These are phyloP conservation scores for Fraxinus sp. DNA, from an alignment of 305 asterid species.

Conservation along the genomic window DNA sequence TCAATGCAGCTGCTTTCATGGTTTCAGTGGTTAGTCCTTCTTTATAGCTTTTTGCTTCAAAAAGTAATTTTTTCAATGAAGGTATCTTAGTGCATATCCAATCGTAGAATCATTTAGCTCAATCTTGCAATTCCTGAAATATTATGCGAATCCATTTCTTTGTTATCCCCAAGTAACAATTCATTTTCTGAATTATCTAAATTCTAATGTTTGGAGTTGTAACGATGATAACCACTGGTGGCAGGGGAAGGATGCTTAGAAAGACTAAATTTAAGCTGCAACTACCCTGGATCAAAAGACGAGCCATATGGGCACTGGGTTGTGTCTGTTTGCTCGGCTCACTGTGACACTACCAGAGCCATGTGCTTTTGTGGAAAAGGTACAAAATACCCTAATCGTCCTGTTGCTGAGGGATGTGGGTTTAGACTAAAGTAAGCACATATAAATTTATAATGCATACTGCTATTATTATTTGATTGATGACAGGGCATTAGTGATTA, in stretches of 20 bases:
- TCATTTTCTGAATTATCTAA: slow-evolving; percentile 12
- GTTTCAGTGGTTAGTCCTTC: slow-evolving; percentile 68
- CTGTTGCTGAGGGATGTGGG: slow-evolving; percentile 83
- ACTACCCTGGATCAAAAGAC: slow-evolving; percentile 54
- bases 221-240: not conserved
- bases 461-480: slow-evolving; percentile 1
- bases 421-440: slow-evolving; percentile 66
- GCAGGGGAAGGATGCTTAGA: slow-evolving; percentile 90
- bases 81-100: not conserved
- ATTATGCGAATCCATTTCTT: not conserved
- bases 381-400: slow-evolving; percentile 90
- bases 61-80: not conserved
- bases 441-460: slow-evolving; percentile 14
- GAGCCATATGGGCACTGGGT: slow-evolving; percentile 86
- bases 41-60: not conserved
- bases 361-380: slow-evolving; percentile 99
- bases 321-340: slow-evolving; percentile 81
- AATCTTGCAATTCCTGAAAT: not conserved
- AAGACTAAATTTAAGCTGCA: slow-evolving; percentile 63
- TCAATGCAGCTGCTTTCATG: slow-evolving; percentile 92
- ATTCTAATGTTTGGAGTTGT: slow-evolving; percentile 21
- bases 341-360: slow-evolving; percentile 85
- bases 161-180: not conserved
- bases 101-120: not conserved
- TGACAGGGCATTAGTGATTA: slow-evolving; percentile 7